Percentiles rank a stretch among this genome's conserved stretches.
Conservation (phyloP, 2,329 filamentous ascomycete genomes). For the Thielaviopsis ethacetica region DNA sequence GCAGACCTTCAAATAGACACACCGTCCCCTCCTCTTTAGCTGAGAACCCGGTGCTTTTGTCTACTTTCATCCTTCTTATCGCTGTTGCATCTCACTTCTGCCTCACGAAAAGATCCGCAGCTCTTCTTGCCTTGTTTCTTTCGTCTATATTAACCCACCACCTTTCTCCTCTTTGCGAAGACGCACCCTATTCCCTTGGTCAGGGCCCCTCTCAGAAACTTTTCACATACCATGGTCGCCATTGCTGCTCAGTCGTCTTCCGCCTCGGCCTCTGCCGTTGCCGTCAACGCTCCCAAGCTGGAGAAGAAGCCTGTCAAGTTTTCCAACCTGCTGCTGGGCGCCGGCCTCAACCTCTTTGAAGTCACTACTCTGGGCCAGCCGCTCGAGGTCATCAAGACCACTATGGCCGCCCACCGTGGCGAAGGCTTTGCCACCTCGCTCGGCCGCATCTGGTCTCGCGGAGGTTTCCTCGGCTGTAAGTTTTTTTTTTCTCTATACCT, state of each 20-base stretch:
- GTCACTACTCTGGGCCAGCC: conserved; percentile 55
- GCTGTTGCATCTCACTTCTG: conserved; percentile 4
- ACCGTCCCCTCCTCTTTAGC: conserved; percentile 10
- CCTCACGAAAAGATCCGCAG: not conserved
- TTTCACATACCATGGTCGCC: conserved; percentile 45
- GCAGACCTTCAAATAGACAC: conserved; percentile 9
- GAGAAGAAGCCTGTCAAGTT: conserved; percentile 99
- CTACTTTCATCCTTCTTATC: conserved; percentile 12
- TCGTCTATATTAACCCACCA: conserved; percentile 12
- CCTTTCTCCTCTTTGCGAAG: conserved; percentile 41
- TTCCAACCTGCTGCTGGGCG: conserved; percentile 90
- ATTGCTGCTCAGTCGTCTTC: conserved; percentile 29
- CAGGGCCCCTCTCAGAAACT: conserved; percentile 59
- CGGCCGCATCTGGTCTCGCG: conserved; percentile 78
- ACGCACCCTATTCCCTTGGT: conserved; percentile 95
- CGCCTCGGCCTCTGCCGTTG: conserved; percentile 34
- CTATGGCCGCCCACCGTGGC: conserved; percentile 91
- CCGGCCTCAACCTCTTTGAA: conserved; percentile 93
- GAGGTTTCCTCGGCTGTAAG: conserved; percentile 88
- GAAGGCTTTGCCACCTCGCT: conserved; percentile 76
- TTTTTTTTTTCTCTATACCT: conserved; percentile 15
- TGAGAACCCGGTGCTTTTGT: not conserved
- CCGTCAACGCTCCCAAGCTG: conserved; percentile 37
- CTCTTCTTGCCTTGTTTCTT: conserved; percentile 2
- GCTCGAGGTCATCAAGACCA: conserved; percentile 97